Base-by-base conservation (phyloP, 2,329 filamentous ascomycete species). In the Fusarium sp. region DNA sequence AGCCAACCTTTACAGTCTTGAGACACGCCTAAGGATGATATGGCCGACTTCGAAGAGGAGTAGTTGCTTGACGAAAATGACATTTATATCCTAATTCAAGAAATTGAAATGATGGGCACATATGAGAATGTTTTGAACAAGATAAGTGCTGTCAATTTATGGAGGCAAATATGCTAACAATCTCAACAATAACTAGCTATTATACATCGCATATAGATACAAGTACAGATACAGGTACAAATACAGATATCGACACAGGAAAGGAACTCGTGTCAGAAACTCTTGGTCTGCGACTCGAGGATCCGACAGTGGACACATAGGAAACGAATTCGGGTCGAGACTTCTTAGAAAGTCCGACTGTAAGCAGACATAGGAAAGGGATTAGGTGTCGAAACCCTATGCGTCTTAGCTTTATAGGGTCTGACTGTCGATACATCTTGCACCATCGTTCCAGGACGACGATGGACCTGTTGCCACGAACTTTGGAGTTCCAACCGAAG, bases 341-440 rank as follows among this genome's bases (percentile, higher is more conserved):
- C 39, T 27, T 27, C 54, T 57, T 48, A 35, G 6, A 45, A 19
- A 19, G 59, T 41, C 33, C 42, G 59, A 64, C 62, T 55, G 62
- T 64, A 37, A 31, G n/a, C 33, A 68, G 44, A 63, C 46, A 68
- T 63, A 68, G 46, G 37, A 63, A 72, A 71, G n/a, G 33, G n/a
- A 33, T 31, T 38, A 49, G 46, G 51, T 37, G 54, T 59, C 25
- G 56, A 45, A 21, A 10, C 37, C n/a, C 62, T 51, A 46, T 39
- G 38, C 45, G 18, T 41, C 27, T 44, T 65, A 37, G 59, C 12
- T 38, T 39, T n/a, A 16, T 35, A 68, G 25, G 21, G 48, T 59
- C 42, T 73, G 67, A 51, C 67, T 72, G 67, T 73, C 71, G 41
- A 73, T 73, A 72, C 71, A 73, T 52, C 71, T 73, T 39, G 71